phyloP scores from a whole-genome alignment of 306 rosid species.

The Vigna mungo region DNA sequence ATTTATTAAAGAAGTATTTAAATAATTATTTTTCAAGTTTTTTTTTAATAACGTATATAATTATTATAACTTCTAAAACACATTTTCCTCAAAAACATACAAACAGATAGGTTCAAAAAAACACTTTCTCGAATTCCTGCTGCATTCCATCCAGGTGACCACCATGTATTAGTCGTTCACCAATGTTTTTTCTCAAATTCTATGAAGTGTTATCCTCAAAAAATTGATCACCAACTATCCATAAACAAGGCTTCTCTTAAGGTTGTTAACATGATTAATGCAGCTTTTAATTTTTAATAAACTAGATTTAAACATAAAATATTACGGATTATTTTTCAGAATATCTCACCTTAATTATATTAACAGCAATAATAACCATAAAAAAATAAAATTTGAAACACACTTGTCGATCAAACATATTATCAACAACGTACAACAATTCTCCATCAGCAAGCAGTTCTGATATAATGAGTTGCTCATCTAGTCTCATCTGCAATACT shows the following conservation, averaged over 20 bases:
- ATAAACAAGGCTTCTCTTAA: neutral
- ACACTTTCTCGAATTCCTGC: neutral
- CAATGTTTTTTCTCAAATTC: neutral
- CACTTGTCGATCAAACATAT: neutral
- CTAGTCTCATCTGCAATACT: slow-evolving; percentile 61
- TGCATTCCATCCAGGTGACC: neutral
- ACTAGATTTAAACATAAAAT: neutral
- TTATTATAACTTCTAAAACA: neutral
- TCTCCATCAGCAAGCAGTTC: slow-evolving; percentile 67
- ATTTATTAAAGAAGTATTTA: neutral
- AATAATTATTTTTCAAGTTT: slow-evolving; percentile 3
- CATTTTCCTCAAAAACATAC: neutral
- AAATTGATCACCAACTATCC: neutral
- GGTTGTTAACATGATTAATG: neutral
- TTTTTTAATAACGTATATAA: neutral
- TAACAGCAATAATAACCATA: neutral
- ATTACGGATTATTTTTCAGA: neutral
- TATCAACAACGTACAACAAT: slow-evolving; percentile 49
- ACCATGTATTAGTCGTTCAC: neutral
- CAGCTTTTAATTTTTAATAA: neutral
- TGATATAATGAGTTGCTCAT: slow-evolving; percentile 49
- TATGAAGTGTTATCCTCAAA: neutral
- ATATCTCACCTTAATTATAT: neutral
- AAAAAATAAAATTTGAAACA: neutral
- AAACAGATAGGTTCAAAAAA: neutral